A percentile compares a stretch with the other conserved stretches of the same genome.
Evolutionary conservation across 441 rosid species (phyloP).

Genomic region (Biscutella laevigata): DNA sequence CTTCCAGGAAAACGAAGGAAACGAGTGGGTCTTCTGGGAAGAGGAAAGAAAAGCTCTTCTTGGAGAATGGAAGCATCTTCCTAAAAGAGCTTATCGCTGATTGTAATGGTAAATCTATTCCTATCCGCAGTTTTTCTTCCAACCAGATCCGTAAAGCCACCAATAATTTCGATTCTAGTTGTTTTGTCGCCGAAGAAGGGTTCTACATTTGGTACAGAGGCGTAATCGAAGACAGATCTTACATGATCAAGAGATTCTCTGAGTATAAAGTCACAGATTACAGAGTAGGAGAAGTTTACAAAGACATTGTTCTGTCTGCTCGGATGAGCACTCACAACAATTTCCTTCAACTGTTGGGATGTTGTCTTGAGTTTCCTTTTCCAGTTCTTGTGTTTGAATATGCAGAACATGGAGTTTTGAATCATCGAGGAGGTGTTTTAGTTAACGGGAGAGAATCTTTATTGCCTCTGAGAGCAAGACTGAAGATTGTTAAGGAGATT

Average conservation of each 20-base stretch:
- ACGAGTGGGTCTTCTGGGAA: too few species aligned
- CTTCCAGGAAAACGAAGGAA: not conserved
- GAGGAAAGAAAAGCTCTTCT: not conserved
- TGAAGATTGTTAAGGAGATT: slow-evolving; percentile 4
- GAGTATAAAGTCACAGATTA: not conserved
- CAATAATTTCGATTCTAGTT: slow-evolving; percentile 10
- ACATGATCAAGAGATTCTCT: not conserved
- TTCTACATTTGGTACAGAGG: slow-evolving; percentile 1
- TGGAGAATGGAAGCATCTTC: slow-evolving; percentile 26
- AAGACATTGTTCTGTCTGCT: too few species aligned
- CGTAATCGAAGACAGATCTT: not conserved
- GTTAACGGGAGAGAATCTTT: not conserved
- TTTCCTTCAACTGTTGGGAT: slow-evolving; percentile 30
- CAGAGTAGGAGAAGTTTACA: not conserved
- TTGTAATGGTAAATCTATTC: slow-evolving; percentile 25
- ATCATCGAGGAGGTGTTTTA: not conserved
- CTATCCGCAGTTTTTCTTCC: slow-evolving; percentile 21
- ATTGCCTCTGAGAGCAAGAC: not conserved
- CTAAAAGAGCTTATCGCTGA: slow-evolving; percentile 24
- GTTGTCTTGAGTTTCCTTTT: slow-evolving; percentile 24
- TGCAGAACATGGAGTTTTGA: slow-evolving; percentile 14
- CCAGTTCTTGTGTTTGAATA: slow-evolving; percentile 28
- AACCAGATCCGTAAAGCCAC: slow-evolving; percentile 22
- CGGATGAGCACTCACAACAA: slow-evolving; percentile 30
- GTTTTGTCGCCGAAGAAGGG: not conserved